Evolutionary conservation across 139 green algal genomes (phyloP), one percentile per base, ranked within the genome.

Genomic region (Chlamydomonas applanata): DNA sequence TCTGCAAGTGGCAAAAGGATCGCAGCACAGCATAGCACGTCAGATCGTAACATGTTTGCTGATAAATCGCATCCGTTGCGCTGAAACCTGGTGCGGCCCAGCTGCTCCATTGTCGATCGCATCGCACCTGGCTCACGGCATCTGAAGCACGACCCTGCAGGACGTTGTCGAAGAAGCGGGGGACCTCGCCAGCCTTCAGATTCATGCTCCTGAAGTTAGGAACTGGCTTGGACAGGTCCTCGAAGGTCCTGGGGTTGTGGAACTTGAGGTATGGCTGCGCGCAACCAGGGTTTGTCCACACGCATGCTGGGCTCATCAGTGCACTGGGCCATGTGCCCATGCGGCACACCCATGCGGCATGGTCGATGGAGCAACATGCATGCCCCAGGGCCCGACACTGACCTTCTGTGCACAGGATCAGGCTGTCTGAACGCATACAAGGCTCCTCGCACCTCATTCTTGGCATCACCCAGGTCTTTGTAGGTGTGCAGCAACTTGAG

Each of bases 181-280:
- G 72, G 13, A 86, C 76, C 53, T 86, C 76, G 30, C 82, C 85
- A 25, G 82, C 68, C 80, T 88, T 90, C n/a, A 87, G 78, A 36
- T 64, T 74, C 44, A 82, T 61, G 24, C 79, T 78, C 59, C 82
- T 71, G 73, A 90, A 90, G 77, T 90, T 90, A 35, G 85, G 85
- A n/a, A 90, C 80, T 1, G 85, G 72, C 64, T 79, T 79, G 59
- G 72, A 67, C 54, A 90, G 35, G 80, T 88, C 82, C 82, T 90
- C 85, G 59, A 87, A 90, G 20, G 82, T 87, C n/a, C 82, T 72
- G 25, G 80, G 85, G 78, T 90, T 90, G 66, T 90, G 85, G 75
- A 72, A 84, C 80, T 90, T 85, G 20, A 90, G 72, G 59, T 85
- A 85, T 1, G 85, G 82, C 85, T 90, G 79, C 78, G 67, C 25